phyloP scores from a whole-genome alignment of 176 grass and related monocot species.

The Lolium multiflorum region DNA sequence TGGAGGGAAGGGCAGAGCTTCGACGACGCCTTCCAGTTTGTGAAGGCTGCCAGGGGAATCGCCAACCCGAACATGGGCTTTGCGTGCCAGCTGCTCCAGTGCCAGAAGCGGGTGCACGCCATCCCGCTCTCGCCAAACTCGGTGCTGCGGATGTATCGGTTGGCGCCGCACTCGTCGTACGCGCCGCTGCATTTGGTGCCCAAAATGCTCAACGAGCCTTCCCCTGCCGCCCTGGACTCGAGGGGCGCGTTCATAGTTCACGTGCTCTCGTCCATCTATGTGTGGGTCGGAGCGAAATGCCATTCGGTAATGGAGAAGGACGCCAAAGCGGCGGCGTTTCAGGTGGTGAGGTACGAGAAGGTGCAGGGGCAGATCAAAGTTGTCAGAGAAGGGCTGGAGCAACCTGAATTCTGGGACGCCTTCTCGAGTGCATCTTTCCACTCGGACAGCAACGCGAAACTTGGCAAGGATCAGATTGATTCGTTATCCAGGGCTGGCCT shows the following conservation, averaged over 20 bases:
- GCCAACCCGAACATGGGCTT: slow-evolving; percentile 99
- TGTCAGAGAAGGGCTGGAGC: slow-evolving; percentile 84
- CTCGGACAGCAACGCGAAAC: slow-evolving; percentile 61
- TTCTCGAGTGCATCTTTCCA: slow-evolving; percentile 60
- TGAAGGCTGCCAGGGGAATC: slow-evolving; percentile 92
- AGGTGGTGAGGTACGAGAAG: slow-evolving; percentile 96
- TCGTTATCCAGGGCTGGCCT: slow-evolving; percentile 52
- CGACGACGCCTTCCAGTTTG: slow-evolving; percentile 87
- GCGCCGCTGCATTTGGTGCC: slow-evolving; percentile 91
- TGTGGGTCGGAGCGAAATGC: slow-evolving; percentile 86
- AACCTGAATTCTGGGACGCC: slow-evolving; percentile 84
- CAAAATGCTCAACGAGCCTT: slow-evolving; percentile 92
- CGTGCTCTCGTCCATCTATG: slow-evolving; percentile 87
- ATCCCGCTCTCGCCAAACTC: slow-evolving; percentile 92
- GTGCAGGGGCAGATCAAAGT: slow-evolving; percentile 78
- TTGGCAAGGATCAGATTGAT: slow-evolving; percentile 67
- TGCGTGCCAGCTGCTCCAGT: slow-evolving; percentile 94
- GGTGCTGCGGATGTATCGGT: slow-evolving; percentile 84
- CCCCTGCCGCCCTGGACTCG: slow-evolving; percentile 73
- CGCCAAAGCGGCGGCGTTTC: slow-evolving; percentile 78
- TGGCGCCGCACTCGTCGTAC: slow-evolving; percentile 92
- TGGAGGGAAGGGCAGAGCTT: slow-evolving; percentile 99
- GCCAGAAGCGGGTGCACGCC: slow-evolving; percentile 95
- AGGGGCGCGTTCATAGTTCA: slow-evolving; percentile 95
- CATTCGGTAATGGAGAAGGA: slow-evolving; percentile 92